phyloP scores from a whole-genome alignment of 2,329 filamentous ascomycete species.

The Lasiodiplodia gonubiensis region DNA sequence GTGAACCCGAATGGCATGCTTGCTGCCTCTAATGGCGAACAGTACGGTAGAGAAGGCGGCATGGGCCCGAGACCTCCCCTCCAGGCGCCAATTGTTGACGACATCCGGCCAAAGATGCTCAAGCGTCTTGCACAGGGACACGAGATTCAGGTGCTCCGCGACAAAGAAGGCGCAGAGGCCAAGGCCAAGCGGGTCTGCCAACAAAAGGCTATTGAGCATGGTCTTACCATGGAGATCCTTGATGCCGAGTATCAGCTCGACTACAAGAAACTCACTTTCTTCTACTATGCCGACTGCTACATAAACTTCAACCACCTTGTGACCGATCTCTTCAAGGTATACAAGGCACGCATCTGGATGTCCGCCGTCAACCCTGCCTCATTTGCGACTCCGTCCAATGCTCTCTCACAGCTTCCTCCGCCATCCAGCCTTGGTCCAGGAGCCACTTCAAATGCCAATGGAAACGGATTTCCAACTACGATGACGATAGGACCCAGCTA shows the following conservation, averaged over 20 bases:
- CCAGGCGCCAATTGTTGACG: slow-evolving; percentile 54
- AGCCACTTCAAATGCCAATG: slow-evolving; percentile 38
- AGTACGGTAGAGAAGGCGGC: slow-evolving; percentile 74
- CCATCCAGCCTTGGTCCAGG: slow-evolving; percentile 48
- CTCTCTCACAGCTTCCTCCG: slow-evolving; percentile 41
- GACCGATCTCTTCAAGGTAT: slow-evolving; percentile 97
- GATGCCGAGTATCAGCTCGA: slow-evolving; percentile 99
- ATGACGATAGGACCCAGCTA: slow-evolving; percentile 25
- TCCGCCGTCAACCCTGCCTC: slow-evolving; percentile 98
- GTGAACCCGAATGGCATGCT: slow-evolving; percentile 66
- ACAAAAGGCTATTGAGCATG: slow-evolving; percentile 93
- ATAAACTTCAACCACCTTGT: slow-evolving; percentile 99
- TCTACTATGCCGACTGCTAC: slow-evolving; percentile 97
- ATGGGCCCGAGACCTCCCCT: slow-evolving; percentile 71
- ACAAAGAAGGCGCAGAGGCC: slow-evolving; percentile 97
- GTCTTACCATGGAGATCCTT: slow-evolving; percentile 96
- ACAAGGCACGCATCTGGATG: slow-evolving; percentile 99
- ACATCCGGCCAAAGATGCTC: slow-evolving; percentile 95
- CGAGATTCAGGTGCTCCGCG: slow-evolving; percentile 84
- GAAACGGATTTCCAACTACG: slow-evolving; percentile 9
- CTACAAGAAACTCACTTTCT: slow-evolving; percentile 98
- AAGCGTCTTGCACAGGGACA: slow-evolving; percentile 91
- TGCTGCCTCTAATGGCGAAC: slow-evolving; percentile 67
- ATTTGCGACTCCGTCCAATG: slow-evolving; percentile 56
- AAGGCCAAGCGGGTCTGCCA: slow-evolving; percentile 97